These are phyloP conservation scores for Pichia gijzeniarum DNA, from an alignment of 805 yeast species.

Conservation along the genomic window DNA sequence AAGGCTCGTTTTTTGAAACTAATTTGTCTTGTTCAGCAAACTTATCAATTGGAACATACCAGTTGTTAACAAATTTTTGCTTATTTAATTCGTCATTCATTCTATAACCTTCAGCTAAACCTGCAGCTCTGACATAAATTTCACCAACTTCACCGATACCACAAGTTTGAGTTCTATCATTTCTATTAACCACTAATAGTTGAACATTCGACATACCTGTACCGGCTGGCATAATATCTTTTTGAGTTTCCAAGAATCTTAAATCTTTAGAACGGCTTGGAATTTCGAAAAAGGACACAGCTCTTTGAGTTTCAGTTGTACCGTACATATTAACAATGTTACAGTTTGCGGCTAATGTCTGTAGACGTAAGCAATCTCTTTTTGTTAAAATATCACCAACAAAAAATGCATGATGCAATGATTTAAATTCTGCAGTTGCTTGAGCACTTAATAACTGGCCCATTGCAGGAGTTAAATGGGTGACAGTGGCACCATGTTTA, in stretches of 20 bases:
- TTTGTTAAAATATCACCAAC: constrained; percentile 97
- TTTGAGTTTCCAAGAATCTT: constrained; percentile 69
- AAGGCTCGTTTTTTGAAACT: constrained; percentile 41
- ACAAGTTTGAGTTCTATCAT: constrained; percentile 83
- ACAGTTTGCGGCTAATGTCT: constrained; percentile 85
- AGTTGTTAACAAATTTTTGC: constrained; percentile 81
- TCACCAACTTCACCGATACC: constrained; percentile 99
- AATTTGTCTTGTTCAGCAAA: constrained; percentile 55
- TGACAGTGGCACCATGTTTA: constrained; percentile 83
- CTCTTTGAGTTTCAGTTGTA: constrained; percentile 97
- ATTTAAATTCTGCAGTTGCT: constrained; percentile 80
- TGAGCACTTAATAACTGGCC: constrained; percentile 96
- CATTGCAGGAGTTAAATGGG: constrained; percentile 99
- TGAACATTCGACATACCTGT: constrained; percentile 96
- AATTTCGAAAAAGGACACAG: constrained; percentile 91
- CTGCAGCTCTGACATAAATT: constrained; percentile 96
- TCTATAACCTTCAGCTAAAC: constrained; percentile 93
- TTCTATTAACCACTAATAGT: constrained; percentile 84
- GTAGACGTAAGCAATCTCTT: constrained; percentile 92
- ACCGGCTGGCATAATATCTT: constrained; percentile 98
- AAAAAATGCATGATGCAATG: constrained; percentile 91
- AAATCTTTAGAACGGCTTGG: constrained; percentile 65
- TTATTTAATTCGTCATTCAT: constrained; percentile 83
- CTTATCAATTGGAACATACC: constrained; percentile 70
- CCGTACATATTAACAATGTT: constrained; percentile 97